Evolutionary conservation across 371 early-diverging fungal species (phyloP).

Genomic region (Mucor velutinosus): DNA sequence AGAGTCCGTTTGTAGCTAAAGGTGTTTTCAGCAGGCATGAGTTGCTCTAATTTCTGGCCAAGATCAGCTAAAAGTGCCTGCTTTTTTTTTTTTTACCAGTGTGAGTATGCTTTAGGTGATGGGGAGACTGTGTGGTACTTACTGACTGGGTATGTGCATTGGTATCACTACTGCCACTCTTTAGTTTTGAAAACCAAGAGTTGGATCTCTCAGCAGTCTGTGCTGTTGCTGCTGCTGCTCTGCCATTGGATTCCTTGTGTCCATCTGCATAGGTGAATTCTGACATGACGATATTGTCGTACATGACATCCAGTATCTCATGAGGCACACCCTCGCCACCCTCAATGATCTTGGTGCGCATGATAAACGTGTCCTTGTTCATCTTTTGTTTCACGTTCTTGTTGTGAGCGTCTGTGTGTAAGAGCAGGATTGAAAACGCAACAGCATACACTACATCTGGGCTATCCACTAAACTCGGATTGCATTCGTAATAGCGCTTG

Average conservation of each 20-base stretch:
- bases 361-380: conserved; percentile 82
- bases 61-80: conserved; percentile 29
- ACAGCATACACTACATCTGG: conserved; percentile 79
- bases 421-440: conserved; percentile 82
- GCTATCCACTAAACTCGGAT: conserved; percentile 66
- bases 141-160: conserved; percentile 13
- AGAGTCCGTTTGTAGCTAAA: conserved; percentile 38
- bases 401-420: conserved; percentile 95
- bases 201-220: conserved; percentile 20
- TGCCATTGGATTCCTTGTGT: conserved; percentile 34
- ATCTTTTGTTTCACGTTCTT: conserved; percentile 84
- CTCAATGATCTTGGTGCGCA: conserved; percentile 68
- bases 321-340: conserved; percentile 67
- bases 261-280: conserved; percentile 60
- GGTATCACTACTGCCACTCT: conserved; percentile 11
- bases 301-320: conserved; percentile 77
- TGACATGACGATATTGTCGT: conserved; percentile 71
- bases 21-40: conserved; percentile 46
- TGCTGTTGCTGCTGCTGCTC: background rate
- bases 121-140: too few relatives aligned
- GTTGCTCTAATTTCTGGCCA: conserved; percentile 34
- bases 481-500: conserved; percentile 74
- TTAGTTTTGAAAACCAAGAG: conserved; percentile 42
- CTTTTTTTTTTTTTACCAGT: too few relatives aligned
- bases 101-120: too few relatives aligned